Base-by-base conservation (phyloP, 1,139 yeast species). In the Blastobotrys proliferans region DNA sequence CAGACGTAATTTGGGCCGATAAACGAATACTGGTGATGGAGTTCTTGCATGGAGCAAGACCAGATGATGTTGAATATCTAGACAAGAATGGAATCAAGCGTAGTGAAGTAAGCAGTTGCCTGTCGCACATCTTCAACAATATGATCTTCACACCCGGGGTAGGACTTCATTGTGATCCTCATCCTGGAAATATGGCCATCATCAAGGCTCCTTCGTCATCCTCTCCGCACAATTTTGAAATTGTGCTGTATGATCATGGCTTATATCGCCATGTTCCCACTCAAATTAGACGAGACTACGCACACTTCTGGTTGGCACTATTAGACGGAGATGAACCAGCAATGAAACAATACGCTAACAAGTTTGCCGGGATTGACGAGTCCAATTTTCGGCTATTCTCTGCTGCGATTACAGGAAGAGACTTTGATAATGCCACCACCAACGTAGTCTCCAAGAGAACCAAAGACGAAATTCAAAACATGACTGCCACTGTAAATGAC, bases 81-180 rank as follows among this genome's bases (percentile, higher is more conserved):
- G 76, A 78, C 46, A 58, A 69, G 2, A 70, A 87, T 58, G 60
- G 74, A 29, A 88, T 92, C 44, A 77, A 83, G 18, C 70, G 95
- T 13, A 76, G 83, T 1, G 83, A 86, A 51, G 94, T 92, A 3
- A 82, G 94, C 3, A 69, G 81, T 6, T 92, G 97, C 59, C 70
- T 92, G 38, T 81, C 97, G 0, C 96, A 90, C 57, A 80, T 87
- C 22, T 92, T 92, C 70, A 87, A 90, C 67, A 82, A 81, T 58
- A 92, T 92, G 99, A 87, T 94, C 36, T 92, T 92, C 67, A 83
- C 94, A 1, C 95, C 96, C 0, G 81, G 79, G 22, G 96, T 87
- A 14, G 88, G 90, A 0, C 76, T 92, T 40, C 99, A 92, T 61
- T 92, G 98, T 67, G 99, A 92, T 62, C 98, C 98, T 1, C 99